phyloP scores from a whole-genome alignment of 1,139 yeast genomes.

The Suhomyces kunorum region DNA sequence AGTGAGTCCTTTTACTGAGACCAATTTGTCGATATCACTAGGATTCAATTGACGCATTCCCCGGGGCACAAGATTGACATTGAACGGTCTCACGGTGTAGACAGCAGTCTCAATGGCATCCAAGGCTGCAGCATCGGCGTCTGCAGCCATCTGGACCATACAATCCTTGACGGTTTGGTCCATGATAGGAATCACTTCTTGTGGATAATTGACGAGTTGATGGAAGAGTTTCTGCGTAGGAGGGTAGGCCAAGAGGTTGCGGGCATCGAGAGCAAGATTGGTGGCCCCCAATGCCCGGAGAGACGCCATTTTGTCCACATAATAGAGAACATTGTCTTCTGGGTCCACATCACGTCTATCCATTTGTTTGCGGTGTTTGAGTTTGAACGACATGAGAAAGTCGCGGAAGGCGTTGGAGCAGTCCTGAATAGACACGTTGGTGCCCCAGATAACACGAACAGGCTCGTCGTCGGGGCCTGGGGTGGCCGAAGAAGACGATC shows the following conservation, averaged over 20 bases:
- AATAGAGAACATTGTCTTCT: slow-evolving; percentile 72
- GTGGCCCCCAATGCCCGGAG: slow-evolving; percentile 81
- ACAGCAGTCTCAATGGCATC: slow-evolving; percentile 78
- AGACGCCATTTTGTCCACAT: slow-evolving; percentile 68
- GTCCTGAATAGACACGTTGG: slow-evolving; percentile 90
- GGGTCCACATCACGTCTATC: slow-evolving; percentile 53
- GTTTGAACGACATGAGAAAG: slow-evolving; percentile 80
- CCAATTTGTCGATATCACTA: slow-evolving; percentile 89
- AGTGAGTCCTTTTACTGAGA: slow-evolving; percentile 87
- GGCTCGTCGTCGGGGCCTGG: slow-evolving; percentile 58
- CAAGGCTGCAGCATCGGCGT: slow-evolving; percentile 46
- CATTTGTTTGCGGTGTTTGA: slow-evolving; percentile 65
- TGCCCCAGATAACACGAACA: slow-evolving; percentile 95
- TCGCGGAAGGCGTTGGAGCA: slow-evolving; percentile 77
- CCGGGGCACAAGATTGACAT: slow-evolving; percentile 59
- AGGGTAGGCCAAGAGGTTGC: slow-evolving; percentile 73
- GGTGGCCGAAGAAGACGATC: slow-evolving; percentile 32
- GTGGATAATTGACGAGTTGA: slow-evolving; percentile 90
- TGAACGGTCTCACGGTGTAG: slow-evolving; percentile 87
- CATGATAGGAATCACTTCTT: slow-evolving; percentile 96
- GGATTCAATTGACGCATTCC: slow-evolving; percentile 98
- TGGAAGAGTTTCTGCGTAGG: slow-evolving; percentile 77
- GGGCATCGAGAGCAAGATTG: slow-evolving; percentile 81
- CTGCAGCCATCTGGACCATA: slow-evolving; percentile 75
- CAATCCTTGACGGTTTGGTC: slow-evolving; percentile 94